Conservation (phyloP, 2,329 filamentous ascomycete species). For the Sclerotinia glacialis region DNA sequence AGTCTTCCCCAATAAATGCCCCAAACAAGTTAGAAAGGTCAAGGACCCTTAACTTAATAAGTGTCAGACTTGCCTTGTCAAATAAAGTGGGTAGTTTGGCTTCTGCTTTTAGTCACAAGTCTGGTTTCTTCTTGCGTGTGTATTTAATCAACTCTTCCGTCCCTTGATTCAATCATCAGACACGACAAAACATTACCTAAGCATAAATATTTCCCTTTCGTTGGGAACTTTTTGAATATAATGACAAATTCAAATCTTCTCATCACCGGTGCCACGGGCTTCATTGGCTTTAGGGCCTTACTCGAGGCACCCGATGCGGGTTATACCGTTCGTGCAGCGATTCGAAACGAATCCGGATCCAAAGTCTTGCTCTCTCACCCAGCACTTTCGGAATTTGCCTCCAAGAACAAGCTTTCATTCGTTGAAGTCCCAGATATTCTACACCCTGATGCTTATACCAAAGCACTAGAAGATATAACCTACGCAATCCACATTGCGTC, state of each 20-base stretch:
- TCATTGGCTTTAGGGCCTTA: neutral
- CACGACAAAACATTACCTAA: too few species aligned
- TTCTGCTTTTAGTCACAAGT: too few species aligned
- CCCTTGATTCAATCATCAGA: too few species aligned
- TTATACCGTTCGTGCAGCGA: neutral
- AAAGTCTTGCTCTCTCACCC: neutral
- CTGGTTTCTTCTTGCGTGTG: too few species aligned
- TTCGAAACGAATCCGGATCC: neutral
- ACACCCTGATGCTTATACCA: neutral
- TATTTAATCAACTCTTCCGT: too few species aligned
- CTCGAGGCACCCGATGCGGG: neutral
- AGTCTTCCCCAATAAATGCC: too few species aligned
- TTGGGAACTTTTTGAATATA: too few species aligned
- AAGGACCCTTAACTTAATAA: too few species aligned
- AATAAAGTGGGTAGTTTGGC: too few species aligned
- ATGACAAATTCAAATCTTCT: neutral
- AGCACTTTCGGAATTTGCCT: neutral
- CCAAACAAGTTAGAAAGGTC: too few species aligned
- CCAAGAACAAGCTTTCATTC: neutral
- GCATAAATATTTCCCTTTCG: too few species aligned
- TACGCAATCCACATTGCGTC: conserved; percentile 13
- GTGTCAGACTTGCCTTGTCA: too few species aligned
- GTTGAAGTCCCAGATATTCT: neutral
- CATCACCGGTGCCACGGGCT: conserved; percentile 11
- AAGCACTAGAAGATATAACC: neutral